phyloP scores from a whole-genome alignment of 495 filamentous ascomycete species.

The Neurospora sp. region DNA sequence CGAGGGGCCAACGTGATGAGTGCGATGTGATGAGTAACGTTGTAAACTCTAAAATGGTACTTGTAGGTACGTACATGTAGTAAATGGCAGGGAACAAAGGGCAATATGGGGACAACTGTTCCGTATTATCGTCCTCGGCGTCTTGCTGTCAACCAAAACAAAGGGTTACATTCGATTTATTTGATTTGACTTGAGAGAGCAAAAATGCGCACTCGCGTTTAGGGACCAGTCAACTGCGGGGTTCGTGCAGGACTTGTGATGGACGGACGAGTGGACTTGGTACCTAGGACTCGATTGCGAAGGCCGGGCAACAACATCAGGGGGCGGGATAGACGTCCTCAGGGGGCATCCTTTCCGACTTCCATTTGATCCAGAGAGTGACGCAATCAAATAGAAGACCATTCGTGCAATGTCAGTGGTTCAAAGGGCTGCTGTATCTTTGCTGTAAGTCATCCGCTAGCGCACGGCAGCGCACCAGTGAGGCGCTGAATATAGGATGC shows the following conservation, averaged over 20 bases:
- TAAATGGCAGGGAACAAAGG: background rate
- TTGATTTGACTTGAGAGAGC: background rate
- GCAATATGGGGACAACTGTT: background rate
- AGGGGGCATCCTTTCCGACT: background rate
- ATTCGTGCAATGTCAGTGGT: background rate
- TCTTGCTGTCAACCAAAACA: background rate
- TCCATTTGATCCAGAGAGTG: background rate
- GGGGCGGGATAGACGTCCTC: background rate
- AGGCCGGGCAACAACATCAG: background rate
- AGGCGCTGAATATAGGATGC: background rate
- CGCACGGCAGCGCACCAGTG: background rate
- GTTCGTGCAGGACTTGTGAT: background rate
- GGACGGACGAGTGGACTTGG: background rate
- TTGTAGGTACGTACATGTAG: too few species aligned
- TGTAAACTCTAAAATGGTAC: background rate
- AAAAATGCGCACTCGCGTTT: background rate
- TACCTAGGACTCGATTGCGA: background rate
- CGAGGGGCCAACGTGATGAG: background rate
- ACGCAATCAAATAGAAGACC: background rate
- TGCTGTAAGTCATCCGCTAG: background rate
- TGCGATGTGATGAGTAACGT: background rate
- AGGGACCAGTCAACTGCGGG: background rate
- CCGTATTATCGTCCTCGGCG: background rate
- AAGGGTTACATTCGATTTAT: background rate
- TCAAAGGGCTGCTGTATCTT: background rate